Evolutionary conservation across 1,284 basidiomycete species (phyloP).

Genomic region (Hemileia vastatrix): DNA sequence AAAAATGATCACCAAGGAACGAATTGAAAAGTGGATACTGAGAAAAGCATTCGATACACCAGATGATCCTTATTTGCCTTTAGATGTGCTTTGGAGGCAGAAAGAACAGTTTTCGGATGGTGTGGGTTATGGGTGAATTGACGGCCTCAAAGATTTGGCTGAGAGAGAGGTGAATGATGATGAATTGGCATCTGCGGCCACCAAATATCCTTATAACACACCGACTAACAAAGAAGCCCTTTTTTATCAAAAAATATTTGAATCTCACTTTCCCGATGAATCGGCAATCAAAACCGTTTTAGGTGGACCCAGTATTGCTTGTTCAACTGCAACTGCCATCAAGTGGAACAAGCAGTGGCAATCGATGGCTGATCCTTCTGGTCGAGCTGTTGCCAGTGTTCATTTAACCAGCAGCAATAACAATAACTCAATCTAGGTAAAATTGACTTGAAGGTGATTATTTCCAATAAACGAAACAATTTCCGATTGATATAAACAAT

Average conservation of each 20-base stretch:
- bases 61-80: constrained; percentile 40
- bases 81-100: constrained; percentile 42
- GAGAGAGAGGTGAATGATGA: constrained; percentile 34
- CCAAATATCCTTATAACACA: constrained; percentile 39
- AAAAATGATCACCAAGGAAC: constrained; percentile 42
- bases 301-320: too few species aligned
- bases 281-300: too few species aligned
- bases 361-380: constrained; percentile 96
- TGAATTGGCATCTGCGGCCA: constrained; percentile 57
- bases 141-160: constrained; percentile 42
- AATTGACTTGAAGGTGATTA: too few species aligned
- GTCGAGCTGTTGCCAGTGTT: constrained; percentile 66
- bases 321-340: too few species aligned
- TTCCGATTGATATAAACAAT: too few species aligned
- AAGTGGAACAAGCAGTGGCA: constrained; percentile 68
- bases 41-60: constrained; percentile 43
- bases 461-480: too few species aligned
- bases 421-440: too few species aligned
- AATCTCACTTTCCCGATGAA: constrained; percentile 31
- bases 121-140: constrained; percentile 45
- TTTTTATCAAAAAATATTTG: constrained; percentile 43
- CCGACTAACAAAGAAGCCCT: constrained; percentile 45
- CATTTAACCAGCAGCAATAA: constrained; percentile 41
- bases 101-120: constrained; percentile 45
- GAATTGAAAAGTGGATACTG: constrained; percentile 45